Evolutionary conservation across 768 basidiomycete genomes (phyloP).

Genomic region (Cystofilobasidium capitatum): DNA sequence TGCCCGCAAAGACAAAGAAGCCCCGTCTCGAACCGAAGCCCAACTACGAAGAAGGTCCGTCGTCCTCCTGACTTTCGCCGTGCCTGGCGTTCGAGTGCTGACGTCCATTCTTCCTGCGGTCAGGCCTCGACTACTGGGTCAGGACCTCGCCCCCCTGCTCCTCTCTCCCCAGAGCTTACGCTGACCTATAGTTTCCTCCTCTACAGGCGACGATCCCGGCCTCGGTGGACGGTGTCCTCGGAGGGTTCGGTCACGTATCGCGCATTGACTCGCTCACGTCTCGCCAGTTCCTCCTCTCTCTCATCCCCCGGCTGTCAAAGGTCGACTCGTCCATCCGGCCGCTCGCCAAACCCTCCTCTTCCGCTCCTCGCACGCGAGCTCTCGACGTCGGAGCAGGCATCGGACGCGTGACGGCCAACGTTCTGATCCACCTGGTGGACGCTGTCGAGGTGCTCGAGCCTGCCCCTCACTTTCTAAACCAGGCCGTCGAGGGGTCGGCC

Average conservation of each 20-base stretch:
- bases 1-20: slow-evolving; percentile 4
- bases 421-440: slow-evolving; percentile 76
- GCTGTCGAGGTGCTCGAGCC: slow-evolving; percentile 88
- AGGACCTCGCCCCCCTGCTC: background rate
- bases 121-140: slow-evolving; percentile 26
- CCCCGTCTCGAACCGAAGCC: slow-evolving; percentile 4
- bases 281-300: slow-evolving; percentile 70
- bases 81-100: background rate
- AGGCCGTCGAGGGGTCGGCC: slow-evolving; percentile 8
- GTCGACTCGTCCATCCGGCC: slow-evolving; percentile 63
- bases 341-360: slow-evolving; percentile 25
- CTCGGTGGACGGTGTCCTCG: slow-evolving; percentile 23
- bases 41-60: slow-evolving; percentile 2
- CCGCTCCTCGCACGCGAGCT: slow-evolving; percentile 50
- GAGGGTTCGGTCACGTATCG: slow-evolving; percentile 42
- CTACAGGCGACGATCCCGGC: slow-evolving; percentile 15
- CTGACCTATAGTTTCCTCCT: background rate
- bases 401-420: slow-evolving; percentile 78
- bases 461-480: slow-evolving; percentile 53
- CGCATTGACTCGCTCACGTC: slow-evolving; percentile 84
- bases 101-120: background rate
- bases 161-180: background rate
- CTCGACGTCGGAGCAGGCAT: slow-evolving; percentile 90
- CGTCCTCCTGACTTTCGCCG: background rate
- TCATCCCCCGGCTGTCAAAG: slow-evolving; percentile 67